These are phyloP conservation scores for Neopestalotiopsis sp. DNA, from an alignment of 2,329 filamentous ascomycete genomes.

Conservation along the genomic window DNA sequence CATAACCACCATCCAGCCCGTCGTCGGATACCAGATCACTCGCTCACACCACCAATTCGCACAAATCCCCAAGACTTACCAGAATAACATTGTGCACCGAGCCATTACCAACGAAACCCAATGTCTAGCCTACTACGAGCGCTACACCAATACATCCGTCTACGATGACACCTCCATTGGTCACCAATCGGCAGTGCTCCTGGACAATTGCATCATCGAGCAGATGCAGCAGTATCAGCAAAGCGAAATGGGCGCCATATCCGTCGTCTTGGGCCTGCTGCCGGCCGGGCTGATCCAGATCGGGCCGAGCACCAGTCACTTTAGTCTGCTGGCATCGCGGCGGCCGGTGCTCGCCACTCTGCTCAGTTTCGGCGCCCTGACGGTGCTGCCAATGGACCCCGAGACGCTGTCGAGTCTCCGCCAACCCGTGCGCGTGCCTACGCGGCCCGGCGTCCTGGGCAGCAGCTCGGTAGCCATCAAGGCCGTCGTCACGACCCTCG, in stretches of 20 bases:
- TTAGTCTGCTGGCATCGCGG: background rate
- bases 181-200: constrained; percentile 4
- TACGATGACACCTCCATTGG: background rate
- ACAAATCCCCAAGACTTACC: background rate
- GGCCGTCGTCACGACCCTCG: background rate
- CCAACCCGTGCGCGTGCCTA: background rate
- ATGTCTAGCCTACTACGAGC: background rate
- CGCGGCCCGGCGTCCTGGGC: background rate
- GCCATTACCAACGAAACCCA: background rate
- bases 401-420: background rate
- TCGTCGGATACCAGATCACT: background rate
- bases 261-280: background rate
- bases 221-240: background rate
- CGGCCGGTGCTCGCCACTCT: constrained; percentile 13
- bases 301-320: constrained; percentile 3
- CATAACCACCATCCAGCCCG: background rate
- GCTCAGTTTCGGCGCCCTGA: constrained; percentile 5
- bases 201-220: constrained; percentile 8
- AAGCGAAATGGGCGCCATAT: background rate
- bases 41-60: background rate
- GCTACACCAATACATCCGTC: background rate
- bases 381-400: background rate
- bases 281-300: background rate
- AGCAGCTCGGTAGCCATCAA: background rate
- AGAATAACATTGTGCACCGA: background rate